phyloP scores from a whole-genome alignment of 2,329 filamentous ascomycete genomes.

The Cercospora janseana region DNA sequence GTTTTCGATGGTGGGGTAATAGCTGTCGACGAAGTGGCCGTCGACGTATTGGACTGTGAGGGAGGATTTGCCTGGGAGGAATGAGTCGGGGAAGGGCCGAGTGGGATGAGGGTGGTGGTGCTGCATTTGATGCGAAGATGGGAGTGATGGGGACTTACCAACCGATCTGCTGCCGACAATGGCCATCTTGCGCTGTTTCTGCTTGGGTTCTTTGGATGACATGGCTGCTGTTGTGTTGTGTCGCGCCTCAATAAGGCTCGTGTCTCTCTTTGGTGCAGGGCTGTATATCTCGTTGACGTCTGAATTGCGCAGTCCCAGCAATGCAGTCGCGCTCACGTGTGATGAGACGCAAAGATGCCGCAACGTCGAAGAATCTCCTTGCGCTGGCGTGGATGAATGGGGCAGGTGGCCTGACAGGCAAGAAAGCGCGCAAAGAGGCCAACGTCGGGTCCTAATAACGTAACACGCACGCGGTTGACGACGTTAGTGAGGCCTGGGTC shows the following conservation, averaged over 20 bases:
- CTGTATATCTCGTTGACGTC: neutral
- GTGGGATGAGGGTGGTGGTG: slow-evolving; percentile 4
- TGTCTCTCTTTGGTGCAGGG: neutral
- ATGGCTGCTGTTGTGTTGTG: neutral
- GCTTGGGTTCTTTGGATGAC: slow-evolving; percentile 61
- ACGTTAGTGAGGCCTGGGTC: neutral
- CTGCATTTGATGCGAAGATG: neutral
- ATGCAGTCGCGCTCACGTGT: no score
- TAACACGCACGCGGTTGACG: no score
- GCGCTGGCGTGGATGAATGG: no score
- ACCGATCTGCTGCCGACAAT: slow-evolving; percentile 94
- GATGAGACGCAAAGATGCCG: no score
- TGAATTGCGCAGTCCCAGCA: no score
- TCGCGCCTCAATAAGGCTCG: no score
- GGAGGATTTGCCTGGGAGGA: slow-evolving; percentile 82
- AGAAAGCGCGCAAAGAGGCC: no score
- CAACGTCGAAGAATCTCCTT: no score
- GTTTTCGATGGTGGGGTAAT: slow-evolving; percentile 99
- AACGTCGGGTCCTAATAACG: no score
- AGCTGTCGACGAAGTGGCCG: slow-evolving; percentile 96
- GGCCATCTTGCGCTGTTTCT: slow-evolving; percentile 91
- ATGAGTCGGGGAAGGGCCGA: neutral
- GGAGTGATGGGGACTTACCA: slow-evolving; percentile 54
- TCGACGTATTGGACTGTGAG: slow-evolving; percentile 96
- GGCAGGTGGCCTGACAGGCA: no score